Percentiles rank a stretch among this genome's conserved stretches.
phyloP scores from a whole-genome alignment of 495 filamentous ascomycete genomes.

The Ramalina peruviana region DNA sequence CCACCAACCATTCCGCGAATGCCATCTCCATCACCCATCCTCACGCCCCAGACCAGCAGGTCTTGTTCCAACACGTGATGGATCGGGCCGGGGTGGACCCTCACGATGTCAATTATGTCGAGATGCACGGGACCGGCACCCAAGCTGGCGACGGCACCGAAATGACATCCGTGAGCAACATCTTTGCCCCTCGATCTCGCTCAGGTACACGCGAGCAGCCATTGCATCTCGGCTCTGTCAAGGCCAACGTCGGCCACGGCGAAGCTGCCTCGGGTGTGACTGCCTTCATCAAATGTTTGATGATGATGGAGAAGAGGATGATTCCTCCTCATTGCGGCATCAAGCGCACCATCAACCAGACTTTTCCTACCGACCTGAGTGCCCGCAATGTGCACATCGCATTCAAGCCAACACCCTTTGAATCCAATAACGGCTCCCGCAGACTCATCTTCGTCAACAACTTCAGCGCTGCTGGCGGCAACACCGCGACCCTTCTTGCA shows the following conservation, averaged over 20 bases:
- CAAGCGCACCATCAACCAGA: conserved; percentile 68
- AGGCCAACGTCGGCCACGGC: conserved; percentile 80
- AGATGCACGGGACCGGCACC: conserved; percentile 85
- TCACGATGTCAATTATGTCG: conserved; percentile 63
- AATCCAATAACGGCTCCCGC: conserved; percentile 43
- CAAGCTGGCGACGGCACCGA: conserved; percentile 71
- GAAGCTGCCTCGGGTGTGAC: conserved; percentile 81
- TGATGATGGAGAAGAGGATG: conserved; percentile 74
- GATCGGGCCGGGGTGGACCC: conserved; percentile 57
- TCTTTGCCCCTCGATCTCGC: conserved; percentile 62
- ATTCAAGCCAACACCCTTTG: conserved; percentile 44
- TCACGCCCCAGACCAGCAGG: conserved; percentile 57
- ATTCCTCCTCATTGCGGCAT: conserved; percentile 83
- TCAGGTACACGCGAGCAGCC: conserved; percentile 52
- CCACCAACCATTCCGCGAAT: conserved; percentile 67
- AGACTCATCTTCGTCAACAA: conserved; percentile 58
- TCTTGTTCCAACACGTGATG: conserved; percentile 54
- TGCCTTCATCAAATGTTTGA: conserved; percentile 66
- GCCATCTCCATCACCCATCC: conserved; percentile 76
- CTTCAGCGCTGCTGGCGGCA: conserved; percentile 47
- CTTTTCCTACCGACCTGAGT: conserved; percentile 60
- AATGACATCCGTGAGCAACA: conserved; percentile 62
- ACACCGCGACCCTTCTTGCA: conserved; percentile 39
- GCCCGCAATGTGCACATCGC: conserved; percentile 68
- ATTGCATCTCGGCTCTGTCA: conserved; percentile 71